These are phyloP conservation scores for Priceomyces carsonii DNA, from an alignment of 805 yeast genomes.

Conservation along the genomic window DNA sequence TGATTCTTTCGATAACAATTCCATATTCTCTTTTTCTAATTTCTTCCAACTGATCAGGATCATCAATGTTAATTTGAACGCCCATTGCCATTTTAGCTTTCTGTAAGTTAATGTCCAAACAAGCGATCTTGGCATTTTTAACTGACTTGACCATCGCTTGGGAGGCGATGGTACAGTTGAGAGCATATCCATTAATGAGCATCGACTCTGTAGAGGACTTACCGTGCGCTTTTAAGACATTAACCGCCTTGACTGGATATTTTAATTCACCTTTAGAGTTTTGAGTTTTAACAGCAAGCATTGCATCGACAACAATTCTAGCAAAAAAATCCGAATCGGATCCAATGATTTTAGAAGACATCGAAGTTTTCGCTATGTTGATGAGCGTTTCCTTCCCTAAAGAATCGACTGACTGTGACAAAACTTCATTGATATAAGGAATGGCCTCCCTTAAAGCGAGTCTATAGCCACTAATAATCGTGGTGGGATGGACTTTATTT, in stretches of 20 bases:
- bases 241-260: slow-evolving; percentile 97
- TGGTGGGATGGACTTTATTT: slow-evolving; percentile 95
- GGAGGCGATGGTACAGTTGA: slow-evolving; percentile 95
- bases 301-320: slow-evolving; percentile 89
- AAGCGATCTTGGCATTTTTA: slow-evolving; percentile 75
- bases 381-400: slow-evolving; percentile 82
- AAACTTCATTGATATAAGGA: slow-evolving; percentile 79
- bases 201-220: slow-evolving; percentile 86
- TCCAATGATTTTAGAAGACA: slow-evolving; percentile 96
- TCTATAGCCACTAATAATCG: slow-evolving; percentile 95
- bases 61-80: slow-evolving; percentile 93
- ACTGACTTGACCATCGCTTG: slow-evolving; percentile 90
- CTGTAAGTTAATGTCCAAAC: slow-evolving; percentile 89
- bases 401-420: slow-evolving; percentile 75
- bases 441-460: slow-evolving; percentile 90
- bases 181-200: slow-evolving; percentile 89
- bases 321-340: slow-evolving; percentile 89
- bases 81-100: slow-evolving; percentile 98
- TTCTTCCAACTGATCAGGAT: slow-evolving; percentile 95
- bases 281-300: slow-evolving; percentile 90
- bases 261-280: slow-evolving; percentile 84
- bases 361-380: slow-evolving; percentile 93
- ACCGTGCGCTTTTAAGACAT: slow-evolving; percentile 95
- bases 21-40: slow-evolving; percentile 88
- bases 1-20: slow-evolving; percentile 78